Percentiles rank a stretch among this genome's conserved stretches.
Evolutionary conservation across 371 early-diverging fungal genomes (phyloP).

Genomic region (Apophysomyces sp.): DNA sequence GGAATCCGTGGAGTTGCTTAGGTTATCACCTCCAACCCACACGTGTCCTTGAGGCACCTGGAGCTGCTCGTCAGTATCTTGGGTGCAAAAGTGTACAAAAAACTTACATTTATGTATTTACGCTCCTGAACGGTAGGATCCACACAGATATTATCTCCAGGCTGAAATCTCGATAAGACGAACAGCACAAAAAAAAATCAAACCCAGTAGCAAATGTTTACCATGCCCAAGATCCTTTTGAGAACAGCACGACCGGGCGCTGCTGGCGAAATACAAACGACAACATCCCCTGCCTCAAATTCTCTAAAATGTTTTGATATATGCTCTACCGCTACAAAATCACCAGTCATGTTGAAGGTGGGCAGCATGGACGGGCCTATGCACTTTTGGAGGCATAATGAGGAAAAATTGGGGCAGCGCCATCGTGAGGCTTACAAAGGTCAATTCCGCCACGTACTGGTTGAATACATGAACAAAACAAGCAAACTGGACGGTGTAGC

Average conservation of each 20-base stretch:
- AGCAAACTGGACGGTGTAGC: conserved; percentile 49
- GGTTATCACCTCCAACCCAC: conserved; percentile 82
- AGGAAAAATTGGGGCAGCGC: background rate
- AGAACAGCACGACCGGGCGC: conserved; percentile 65
- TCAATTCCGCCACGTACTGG: conserved; percentile 64
- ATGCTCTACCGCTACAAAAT: conserved; percentile 67
- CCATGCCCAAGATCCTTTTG: conserved; percentile 80
- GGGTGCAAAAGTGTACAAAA: no score
- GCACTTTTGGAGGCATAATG: conserved; percentile 45
- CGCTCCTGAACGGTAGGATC: conserved; percentile 64
- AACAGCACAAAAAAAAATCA: background rate
- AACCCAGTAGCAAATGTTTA: conserved; percentile 20
- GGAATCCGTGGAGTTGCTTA: conserved; percentile 80
- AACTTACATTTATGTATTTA: conserved; percentile 55
- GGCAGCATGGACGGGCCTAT: conserved; percentile 89
- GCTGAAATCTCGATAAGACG: conserved; percentile 34
- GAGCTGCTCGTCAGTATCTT: no score
- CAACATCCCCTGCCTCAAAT: conserved; percentile 69
- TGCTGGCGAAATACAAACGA: conserved; percentile 69
- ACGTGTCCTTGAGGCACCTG: conserved; percentile 70
- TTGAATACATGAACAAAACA: conserved; percentile 65
- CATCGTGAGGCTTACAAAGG: conserved; percentile 56
- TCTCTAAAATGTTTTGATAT: conserved; percentile 54
- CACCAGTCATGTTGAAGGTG: conserved; percentile 70
- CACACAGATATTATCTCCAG: conserved; percentile 67